Evolutionary conservation across 176 grass and related monocot species (phyloP).

Genomic region (Zoysia pacifica): DNA sequence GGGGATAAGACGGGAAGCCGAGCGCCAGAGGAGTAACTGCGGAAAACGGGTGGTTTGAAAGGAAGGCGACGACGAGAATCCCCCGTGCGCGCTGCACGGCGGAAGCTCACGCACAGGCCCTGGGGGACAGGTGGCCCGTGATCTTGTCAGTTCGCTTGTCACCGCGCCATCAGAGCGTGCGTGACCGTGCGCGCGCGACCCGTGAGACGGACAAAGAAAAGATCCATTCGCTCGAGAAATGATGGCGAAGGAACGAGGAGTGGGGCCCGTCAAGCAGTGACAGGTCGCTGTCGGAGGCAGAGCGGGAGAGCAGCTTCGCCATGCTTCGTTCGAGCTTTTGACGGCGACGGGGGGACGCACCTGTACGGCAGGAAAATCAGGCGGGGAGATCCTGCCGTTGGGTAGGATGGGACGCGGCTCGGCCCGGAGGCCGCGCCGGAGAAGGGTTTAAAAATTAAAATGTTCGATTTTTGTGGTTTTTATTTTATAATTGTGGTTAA

Average conservation of each 20-base stretch:
- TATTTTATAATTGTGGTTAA: too few relatives aligned
- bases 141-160: not conserved
- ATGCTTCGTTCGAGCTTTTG: not conserved
- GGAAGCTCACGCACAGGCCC: not conserved
- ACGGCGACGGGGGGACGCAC: not conserved
- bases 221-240: not conserved
- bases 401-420: not conserved
- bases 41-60: slow-evolving; percentile 25
- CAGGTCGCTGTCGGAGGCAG: not conserved
- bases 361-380: not conserved
- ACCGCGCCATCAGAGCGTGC: not conserved
- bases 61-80: slow-evolving; percentile 1
- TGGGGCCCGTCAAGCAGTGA: not conserved
- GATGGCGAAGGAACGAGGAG: not conserved
- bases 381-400: not conserved
- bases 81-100: not conserved
- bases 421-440: not conserved
- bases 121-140: slow-evolving; percentile 26
- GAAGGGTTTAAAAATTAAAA: too few relatives aligned
- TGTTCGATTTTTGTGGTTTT: too few relatives aligned
- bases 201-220: not conserved
- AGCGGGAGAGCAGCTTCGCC: slow-evolving; percentile 1
- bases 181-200: slow-evolving; percentile 5
- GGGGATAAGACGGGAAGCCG: slow-evolving; percentile 28
- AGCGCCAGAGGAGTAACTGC: slow-evolving; percentile 28